Percentiles rank a stretch among this genome's conserved stretches.
phyloP scores from a whole-genome alignment of 495 filamentous ascomycete species.

The Aspergillus panamensis region DNA sequence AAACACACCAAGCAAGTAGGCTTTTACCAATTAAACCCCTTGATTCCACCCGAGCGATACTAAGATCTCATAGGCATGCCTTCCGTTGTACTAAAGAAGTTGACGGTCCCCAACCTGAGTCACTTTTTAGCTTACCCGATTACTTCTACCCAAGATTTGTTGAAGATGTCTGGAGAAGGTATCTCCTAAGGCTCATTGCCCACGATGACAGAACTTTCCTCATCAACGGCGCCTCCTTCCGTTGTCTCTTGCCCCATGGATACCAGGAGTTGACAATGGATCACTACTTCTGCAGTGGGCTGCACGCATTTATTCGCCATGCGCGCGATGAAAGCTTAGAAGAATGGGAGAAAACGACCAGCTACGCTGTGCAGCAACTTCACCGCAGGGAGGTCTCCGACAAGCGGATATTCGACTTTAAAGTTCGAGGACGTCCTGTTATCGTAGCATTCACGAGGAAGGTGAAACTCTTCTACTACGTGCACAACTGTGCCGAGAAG shows the following conservation, averaged over 20 bases:
- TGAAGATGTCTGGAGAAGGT: constrained; percentile 16
- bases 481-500: neutral
- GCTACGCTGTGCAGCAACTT: constrained; percentile 12
- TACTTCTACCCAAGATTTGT: constrained; percentile 15
- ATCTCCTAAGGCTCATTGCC: constrained; percentile 2
- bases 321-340: constrained; percentile 13
- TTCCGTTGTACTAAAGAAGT: neutral
- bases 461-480: constrained; percentile 20
- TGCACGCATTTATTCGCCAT: constrained; percentile 15
- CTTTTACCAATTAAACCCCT: neutral
- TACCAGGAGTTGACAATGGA: constrained; percentile 14
- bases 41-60: neutral
- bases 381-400: neutral
- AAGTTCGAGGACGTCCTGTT: constrained; percentile 1
- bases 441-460: constrained; percentile 19
- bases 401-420: neutral
- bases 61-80: neutral
- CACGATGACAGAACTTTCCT: neutral
- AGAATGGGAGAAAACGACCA: constrained; percentile 17
- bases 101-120: neutral
- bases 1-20: constrained; percentile 12
- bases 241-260: constrained; percentile 11
- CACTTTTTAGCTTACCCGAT: constrained; percentile 8
- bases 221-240: neutral
- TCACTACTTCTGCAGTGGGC: constrained; percentile 6